Evolutionary conservation across 495 filamentous ascomycete species (phyloP).

Genomic region (Penicillium cinerascens): DNA sequence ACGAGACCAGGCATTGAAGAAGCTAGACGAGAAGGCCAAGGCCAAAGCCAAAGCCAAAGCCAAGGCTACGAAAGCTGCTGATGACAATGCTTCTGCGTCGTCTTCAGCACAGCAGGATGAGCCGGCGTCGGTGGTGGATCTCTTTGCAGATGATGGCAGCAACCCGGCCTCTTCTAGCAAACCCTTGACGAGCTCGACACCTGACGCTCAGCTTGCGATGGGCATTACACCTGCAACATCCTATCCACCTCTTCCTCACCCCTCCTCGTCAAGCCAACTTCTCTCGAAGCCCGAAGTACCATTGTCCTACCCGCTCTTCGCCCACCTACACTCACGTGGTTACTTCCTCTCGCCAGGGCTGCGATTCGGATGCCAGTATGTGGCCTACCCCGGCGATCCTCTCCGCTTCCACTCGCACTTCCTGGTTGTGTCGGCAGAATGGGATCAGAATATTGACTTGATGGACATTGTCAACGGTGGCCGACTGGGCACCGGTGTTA

Average conservation of each 20-base stretch:
- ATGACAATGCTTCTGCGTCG: conserved; percentile 16
- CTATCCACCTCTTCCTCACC: conserved; percentile 42
- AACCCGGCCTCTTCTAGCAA: conserved; percentile 16
- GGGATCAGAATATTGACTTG: conserved; percentile 82
- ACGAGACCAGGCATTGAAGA: conserved; percentile 40
- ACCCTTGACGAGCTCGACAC: conserved; percentile 14
- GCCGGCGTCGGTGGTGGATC: conserved; percentile 23
- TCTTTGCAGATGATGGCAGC: conserved; percentile 39
- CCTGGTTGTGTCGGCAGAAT: conserved; percentile 68
- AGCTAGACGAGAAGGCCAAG: conserved; percentile 35
- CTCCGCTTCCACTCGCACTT: conserved; percentile 95
- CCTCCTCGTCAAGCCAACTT: conserved; percentile 25
- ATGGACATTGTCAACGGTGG: conserved; percentile 83
- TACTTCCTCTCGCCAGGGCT: conserved; percentile 91
- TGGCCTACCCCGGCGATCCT: conserved; percentile 92
- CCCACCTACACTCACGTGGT: conserved; percentile 69
- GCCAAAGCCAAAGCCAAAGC: conserved; percentile 31
- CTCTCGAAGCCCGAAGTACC: conserved; percentile 45
- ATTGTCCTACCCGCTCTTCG: conserved; percentile 48
- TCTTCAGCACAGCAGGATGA: conserved; percentile 4
- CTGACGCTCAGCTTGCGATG: conserved; percentile 22
- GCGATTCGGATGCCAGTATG: conserved; percentile 90
- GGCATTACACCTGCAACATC: conserved; percentile 61
- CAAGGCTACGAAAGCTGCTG: conserved; percentile 26
- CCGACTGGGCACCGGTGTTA: conserved; percentile 86